Base-by-base conservation (phyloP, 257 asterid genomes). In the Henckelia pumila region DNA sequence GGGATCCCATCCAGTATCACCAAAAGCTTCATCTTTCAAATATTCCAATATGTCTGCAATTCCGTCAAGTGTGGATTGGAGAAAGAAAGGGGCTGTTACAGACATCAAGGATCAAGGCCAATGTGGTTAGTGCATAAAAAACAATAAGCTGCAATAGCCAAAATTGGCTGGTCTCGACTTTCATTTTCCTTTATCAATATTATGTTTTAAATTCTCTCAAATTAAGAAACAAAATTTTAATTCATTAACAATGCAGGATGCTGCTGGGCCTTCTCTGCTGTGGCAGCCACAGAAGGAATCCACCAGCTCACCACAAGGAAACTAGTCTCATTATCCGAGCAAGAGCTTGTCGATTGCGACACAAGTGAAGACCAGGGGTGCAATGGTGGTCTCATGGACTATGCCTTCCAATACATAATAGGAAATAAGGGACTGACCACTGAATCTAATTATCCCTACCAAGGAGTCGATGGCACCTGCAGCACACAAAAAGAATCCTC, bases 241-340 rank as follows among this genome's bases (percentile, higher is more conserved):
- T n/a, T n/a, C n/a, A n/a, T n/a, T n/a, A n/a, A n/a, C n/a, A n/a
- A 37, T 28, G 19, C 68, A 77, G 82, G 82, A 44, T 69, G 82
- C 57, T 73, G 82, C 50, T 77, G 82, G 82, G 82, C 82, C 19
- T 78, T 73, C 71, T 74, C 82, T 23, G 82, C 79, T 0, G 73
- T 78, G 32, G 82, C 79, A 44, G 79, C 83, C 20, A 71, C 66
- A 0, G 83, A 78, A 75, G 80, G 80, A 29, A 68, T 78, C 64
- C 64, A 71, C 50, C 75, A 67, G 56, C 76, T 75, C 32, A 72
- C 20, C 62, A 68, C 72, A 2, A 63, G 73, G 55, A 64, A 56
- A 3, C 35, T 79, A 44, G 22, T 72, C 21, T 79, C 80, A 2
- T 19, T 79, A 7, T 75, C 80, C 16, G 83, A 75, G 61, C 80